phyloP scores from a whole-genome alignment of 495 filamentous ascomycete species.

The Venustampulla echinocandica region DNA sequence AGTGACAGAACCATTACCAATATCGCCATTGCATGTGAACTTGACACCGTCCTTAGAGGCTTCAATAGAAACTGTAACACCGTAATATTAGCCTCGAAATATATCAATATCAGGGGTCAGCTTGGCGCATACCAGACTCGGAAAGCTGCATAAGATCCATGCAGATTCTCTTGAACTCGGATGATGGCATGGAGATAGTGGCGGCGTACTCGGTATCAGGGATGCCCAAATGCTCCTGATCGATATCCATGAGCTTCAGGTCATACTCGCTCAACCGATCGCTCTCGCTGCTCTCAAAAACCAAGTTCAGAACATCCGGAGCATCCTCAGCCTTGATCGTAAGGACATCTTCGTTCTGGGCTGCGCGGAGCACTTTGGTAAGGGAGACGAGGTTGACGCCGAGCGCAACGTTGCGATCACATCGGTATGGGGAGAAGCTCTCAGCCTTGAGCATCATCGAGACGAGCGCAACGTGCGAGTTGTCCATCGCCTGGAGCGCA shows the following conservation, averaged over 20 bases:
- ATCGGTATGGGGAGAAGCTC: constrained; percentile 92
- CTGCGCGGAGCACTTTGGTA: constrained; percentile 92
- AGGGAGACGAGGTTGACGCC: constrained; percentile 94
- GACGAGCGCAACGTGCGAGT: constrained; percentile 97
- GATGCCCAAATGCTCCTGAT: constrained; percentile 98
- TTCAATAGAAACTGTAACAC: constrained; percentile 73
- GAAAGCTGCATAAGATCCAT: constrained; percentile 83
- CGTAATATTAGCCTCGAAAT: constrained; percentile 5
- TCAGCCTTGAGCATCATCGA: constrained; percentile 98
- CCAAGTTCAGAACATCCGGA: constrained; percentile 87
- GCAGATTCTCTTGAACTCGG: constrained; percentile 93
- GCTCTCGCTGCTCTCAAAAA: constrained; percentile 85
- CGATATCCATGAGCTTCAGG: constrained; percentile 99
- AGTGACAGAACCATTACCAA: constrained; percentile 88
- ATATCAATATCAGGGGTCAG: background rate
- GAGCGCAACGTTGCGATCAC: constrained; percentile 96
- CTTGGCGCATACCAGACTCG: constrained; percentile 86
- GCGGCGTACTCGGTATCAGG: constrained; percentile 97
- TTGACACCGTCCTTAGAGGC: constrained; percentile 95
- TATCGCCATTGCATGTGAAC: constrained; percentile 90
- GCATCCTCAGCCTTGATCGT: constrained; percentile 97
- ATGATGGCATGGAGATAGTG: constrained; percentile 76
- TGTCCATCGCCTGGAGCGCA: constrained; percentile 99
- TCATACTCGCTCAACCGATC: constrained; percentile 97
- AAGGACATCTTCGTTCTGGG: constrained; percentile 89